Base-by-base conservation (phyloP, 805 yeast genomes). In the Metschnikowia gruessii region DNA sequence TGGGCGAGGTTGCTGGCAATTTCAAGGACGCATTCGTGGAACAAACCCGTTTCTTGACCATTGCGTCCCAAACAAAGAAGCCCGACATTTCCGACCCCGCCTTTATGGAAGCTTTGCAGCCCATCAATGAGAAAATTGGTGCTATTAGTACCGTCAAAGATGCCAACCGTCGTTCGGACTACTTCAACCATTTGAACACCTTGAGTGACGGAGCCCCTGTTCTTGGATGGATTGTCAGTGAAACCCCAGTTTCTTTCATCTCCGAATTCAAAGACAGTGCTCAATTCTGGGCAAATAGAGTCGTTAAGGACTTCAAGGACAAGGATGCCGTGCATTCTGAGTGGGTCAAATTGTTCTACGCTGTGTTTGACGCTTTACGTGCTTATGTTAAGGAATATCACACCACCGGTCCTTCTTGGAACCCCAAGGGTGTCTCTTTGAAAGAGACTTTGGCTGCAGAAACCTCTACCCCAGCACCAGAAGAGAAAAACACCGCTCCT, bases 231-330 rank as follows among this genome's bases (percentile, higher is more conserved):
- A 78, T 92, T 51, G 81, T 87, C 16, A 78, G 80, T 5, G 80
- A 76, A 3, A 81, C 88, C 4, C 96, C 97, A 1, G 80, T 85
- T 13, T 80, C 88, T 0, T 79, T 75, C 53, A 77, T 94, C 46
- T 80, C 85, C 3, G 97, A 91, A 54, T 87, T 83, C 68, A 87
- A 85, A 62, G 99, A 94, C 61, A 81, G 95, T 17, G 87, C 96
- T 30, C 92, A 85, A 64, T 94, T 94, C 69, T 94, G 97, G 90
- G 79, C 95, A 10, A 91, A 94, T 69, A 80, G 96, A 57, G 84
- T 92, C 36, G 68, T 91, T 63, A 91, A 91, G 67, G 96, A 89
- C 51, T 82, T 70, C 70, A 89, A 79, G 66, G 95, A 84, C 16
- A 69, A 78, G 40, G 90, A 86, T 56, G 73, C 79, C 33, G 71